Conservation (phyloP, 768 basidiomycete genomes). For the Vararia minispora region DNA sequence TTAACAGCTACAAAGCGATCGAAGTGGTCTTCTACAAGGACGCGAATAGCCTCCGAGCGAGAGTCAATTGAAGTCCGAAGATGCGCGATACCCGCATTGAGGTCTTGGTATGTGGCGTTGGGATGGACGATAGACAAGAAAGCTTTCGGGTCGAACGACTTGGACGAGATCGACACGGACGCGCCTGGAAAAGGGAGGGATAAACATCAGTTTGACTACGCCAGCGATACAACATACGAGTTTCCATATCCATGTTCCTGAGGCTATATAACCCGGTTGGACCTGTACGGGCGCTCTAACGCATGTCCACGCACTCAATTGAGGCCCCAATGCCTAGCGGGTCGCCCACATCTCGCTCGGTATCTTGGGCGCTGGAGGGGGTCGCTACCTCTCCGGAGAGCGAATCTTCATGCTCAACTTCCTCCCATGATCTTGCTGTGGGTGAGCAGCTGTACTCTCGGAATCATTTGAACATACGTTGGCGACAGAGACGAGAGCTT, state of each 20-base stretch:
- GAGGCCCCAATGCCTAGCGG: conserved; percentile 66
- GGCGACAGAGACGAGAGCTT: conserved; percentile 70
- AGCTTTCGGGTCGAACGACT: conserved; percentile 91
- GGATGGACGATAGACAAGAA: conserved; percentile 90
- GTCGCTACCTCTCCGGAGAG: conserved; percentile 59
- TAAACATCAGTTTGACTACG: no score
- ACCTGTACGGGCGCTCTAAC: background rate
- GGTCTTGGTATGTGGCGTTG: conserved; percentile 88
- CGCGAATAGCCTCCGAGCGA: conserved; percentile 87
- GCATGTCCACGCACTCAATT: conserved; percentile 38
- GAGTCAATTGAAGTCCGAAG: conserved; percentile 76
- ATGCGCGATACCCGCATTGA: conserved; percentile 65
- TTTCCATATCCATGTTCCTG: conserved; percentile 63
- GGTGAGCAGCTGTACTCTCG: no score
- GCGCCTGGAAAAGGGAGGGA: conserved; percentile 39
- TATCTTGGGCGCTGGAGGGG: conserved; percentile 23
- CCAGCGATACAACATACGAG: conserved; percentile 48
- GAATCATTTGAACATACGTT: conserved; percentile 32
- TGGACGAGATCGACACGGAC: conserved; percentile 76
- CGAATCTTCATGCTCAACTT: conserved; percentile 77
- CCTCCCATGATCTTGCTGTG: conserved; percentile 95
- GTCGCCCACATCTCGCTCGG: conserved; percentile 56
- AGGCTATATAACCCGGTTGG: conserved; percentile 27
- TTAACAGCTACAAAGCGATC: conserved; percentile 97
- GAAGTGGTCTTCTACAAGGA: conserved; percentile 96